Conservation (phyloP, 2,329 filamentous ascomycete species). For the Colletotrichum navitas region DNA sequence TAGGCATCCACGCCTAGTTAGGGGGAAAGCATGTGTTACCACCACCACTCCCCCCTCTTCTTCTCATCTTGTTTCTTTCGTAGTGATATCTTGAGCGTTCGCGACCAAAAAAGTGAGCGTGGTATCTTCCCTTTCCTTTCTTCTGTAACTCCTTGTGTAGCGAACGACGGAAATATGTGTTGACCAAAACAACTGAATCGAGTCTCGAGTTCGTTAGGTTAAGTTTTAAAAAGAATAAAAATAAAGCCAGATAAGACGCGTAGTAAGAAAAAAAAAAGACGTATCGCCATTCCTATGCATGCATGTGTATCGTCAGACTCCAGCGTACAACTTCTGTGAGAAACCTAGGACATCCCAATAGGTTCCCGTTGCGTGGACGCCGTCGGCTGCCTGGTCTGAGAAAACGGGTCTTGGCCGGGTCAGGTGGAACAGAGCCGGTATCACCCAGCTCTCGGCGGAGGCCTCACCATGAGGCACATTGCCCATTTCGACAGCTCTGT, state of each 20-base stretch:
- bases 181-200: background rate
- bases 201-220: constrained; percentile 24
- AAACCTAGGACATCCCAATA: constrained; percentile 39
- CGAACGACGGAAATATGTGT: constrained; percentile 20
- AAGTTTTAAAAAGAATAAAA: background rate
- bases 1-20: background rate
- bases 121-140: constrained; percentile 20
- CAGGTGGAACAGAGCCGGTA: background rate
- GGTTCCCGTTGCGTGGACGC: constrained; percentile 29
- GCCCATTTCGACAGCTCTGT: constrained; percentile 10
- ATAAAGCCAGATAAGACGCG: background rate
- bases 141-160: constrained; percentile 15
- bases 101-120: constrained; percentile 22
- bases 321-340: constrained; percentile 41
- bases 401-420: constrained; percentile 7
- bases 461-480: constrained; percentile 15
- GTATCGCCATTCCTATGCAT: constrained; percentile 41
- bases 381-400: background rate
- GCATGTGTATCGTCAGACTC: constrained; percentile 44
- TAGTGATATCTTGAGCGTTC: background rate
- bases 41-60: background rate
- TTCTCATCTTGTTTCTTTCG: background rate
- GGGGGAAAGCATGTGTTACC: background rate
- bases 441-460: constrained; percentile 4
- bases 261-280: background rate